Base-by-base conservation (phyloP, 2,329 filamentous ascomycete species). In the Aspergillus japonicus region DNA sequence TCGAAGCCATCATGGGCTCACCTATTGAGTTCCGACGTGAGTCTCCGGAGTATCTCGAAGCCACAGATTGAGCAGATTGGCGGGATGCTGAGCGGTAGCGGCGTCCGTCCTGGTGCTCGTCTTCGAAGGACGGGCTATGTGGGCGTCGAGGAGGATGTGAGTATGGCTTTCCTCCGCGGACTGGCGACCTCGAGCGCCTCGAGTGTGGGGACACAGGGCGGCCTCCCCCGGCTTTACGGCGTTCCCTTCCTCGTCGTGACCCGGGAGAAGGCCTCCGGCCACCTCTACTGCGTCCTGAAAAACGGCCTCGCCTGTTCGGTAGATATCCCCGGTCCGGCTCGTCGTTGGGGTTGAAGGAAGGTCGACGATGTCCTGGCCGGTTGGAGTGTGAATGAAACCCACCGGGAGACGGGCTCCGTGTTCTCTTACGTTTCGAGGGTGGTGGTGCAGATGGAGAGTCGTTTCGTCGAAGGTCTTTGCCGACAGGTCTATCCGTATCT, bases 351-450 rank as follows among this genome's bases (percentile, higher is more conserved):
- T 72, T 73, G 47, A 69, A 65, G 54, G 63, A 60, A 57, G 67
- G 66, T 58, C 63, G 63, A 54, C 63, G 69, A 56, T 65, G 63
- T 51, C 56, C 54, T 8, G 60, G 61, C 19, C 65, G 65, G 29
- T 63, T 65, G 31, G 69, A 66, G 35, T 69, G 69, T 51, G 68
- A 68, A 24, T 63, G 70, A 56, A 67, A 68, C 42, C 64, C 66
- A 50, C 67, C 68, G 49, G 73, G 75, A 31, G 78, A 79, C 57
- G 75, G 75, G 63, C 76, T 78, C 58, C 75, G 73, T 57, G 73
- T 79, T 62, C 76, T 73, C 64, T 74, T 74, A 53, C 75, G 71
- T 69, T 78, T 77, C 33, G 66, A 67, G 57, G 72, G 68, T 31
- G 67, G 66, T 58, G 68, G 70, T 55, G 67, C 69, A 56, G 68